Evolutionary conservation across 1,139 yeast species (phyloP), one percentile per base, ranked within the genome.

Genomic region (Pichia sp.): DNA sequence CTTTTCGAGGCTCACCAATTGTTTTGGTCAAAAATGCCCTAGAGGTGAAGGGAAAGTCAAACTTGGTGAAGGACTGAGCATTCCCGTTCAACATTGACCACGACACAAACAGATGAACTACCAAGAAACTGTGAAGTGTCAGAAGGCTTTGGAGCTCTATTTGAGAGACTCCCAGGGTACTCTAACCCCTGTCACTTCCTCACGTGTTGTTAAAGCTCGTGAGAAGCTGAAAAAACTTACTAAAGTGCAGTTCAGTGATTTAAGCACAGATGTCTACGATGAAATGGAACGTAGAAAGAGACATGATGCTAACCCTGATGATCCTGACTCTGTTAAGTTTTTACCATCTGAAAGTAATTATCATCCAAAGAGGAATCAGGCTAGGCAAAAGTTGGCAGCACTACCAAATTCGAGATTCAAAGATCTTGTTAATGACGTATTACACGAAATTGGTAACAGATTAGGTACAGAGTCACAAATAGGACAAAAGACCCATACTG

Each of bases 351-450:
- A 74, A 57, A 69, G 76, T n/a, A 66, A 72, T 4, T 86, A 86
- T 63, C 98, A 93, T 59, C 93, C 95, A 28, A 89, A 88, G 58
- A 73, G 98, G 56, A 93, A 93, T 60, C 95, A 88, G 61, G 98
- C 98, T 4, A 74, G 99, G 53, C 89, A 85, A 58, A 91, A 89
- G 62, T 71, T 93, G 51, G 84, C 96, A 2, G 77, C 86, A 34
- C 72, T 93, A 47, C 93, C 96, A 1, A 79, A 81, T 43, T 64
- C 80, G 10, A 66, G 97, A 46, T 91, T 91, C 63, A 81, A 81
- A 55, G 98, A 91, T 60, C 73, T 93, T 57, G 95, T 88, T 11
- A 80, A 84, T 43, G 99, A 93, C 61, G 89, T 91, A 35, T 68
- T 84, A 36, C 84, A 68, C 58, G 99, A 93, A 61, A 84, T 89